phyloP scores from a whole-genome alignment of 208 protist species.

The Acanthamoeba divionensis region DNA sequence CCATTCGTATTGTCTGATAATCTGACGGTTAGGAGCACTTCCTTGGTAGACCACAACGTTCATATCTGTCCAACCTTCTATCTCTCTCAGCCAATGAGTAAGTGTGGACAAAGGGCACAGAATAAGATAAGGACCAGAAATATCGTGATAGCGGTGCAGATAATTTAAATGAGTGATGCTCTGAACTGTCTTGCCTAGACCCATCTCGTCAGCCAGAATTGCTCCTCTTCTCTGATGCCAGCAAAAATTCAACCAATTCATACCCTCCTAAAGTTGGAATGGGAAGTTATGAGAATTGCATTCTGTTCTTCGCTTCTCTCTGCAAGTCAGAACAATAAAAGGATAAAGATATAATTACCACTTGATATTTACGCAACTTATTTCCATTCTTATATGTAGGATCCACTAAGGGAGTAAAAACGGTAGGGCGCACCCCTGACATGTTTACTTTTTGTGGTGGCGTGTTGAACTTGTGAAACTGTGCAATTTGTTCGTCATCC shows the following conservation, averaged over 20 bases:
- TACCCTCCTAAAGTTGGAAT: too few species aligned
- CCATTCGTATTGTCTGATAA: conserved; percentile 78
- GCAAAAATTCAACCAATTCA: conserved; percentile 90
- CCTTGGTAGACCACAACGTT: conserved; percentile 91
- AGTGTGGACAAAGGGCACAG: conserved; percentile 92
- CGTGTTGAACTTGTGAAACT: conserved; percentile 29
- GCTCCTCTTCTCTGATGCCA: conserved; percentile 79
- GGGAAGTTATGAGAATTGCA: too few species aligned
- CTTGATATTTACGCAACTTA: conserved; percentile 83
- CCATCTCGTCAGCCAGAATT: conserved; percentile 96
- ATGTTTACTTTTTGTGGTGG: neutral
- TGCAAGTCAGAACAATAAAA: too few species aligned
- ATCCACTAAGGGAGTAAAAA: neutral
- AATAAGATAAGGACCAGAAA: conserved; percentile 92
- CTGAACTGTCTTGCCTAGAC: conserved; percentile 97
- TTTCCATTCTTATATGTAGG: conserved; percentile 19
- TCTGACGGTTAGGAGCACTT: conserved; percentile 66
- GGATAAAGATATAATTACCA: too few species aligned
- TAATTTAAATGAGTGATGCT: conserved; percentile 67
- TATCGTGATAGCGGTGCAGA: conserved; percentile 54
- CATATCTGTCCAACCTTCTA: conserved; percentile 83
- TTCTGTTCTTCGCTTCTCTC: too few species aligned
- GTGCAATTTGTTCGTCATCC: neutral
- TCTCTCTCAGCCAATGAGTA: conserved; percentile 89
- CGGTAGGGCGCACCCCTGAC: neutral